Percentiles rank a stretch among this genome's conserved stretches.
These are phyloP conservation scores for Mediolabrus comicus DNA, from an alignment of 108 stramenopile species.

Conservation along the genomic window DNA sequence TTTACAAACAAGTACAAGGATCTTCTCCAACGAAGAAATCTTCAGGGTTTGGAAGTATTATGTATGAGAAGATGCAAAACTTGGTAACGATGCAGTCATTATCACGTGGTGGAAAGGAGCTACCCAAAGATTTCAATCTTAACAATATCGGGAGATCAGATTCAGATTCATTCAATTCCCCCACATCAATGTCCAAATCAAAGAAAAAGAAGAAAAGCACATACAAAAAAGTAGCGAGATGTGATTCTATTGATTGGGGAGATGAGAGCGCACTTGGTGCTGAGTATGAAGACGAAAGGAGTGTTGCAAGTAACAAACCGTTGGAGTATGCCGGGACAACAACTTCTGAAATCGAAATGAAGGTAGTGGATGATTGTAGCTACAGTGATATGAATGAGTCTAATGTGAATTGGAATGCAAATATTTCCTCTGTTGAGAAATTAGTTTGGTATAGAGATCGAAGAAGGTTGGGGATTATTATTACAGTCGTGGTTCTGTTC, in stretches of 20 bases:
- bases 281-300: background rate
- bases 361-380: constrained; percentile 21
- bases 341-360: background rate
- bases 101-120: background rate
- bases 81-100: constrained; percentile 2
- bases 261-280: constrained; percentile 31
- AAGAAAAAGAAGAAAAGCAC: background rate
- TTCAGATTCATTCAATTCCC: background rate
- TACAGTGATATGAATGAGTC: constrained; percentile 18
- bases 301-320: background rate
- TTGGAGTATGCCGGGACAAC: too few species aligned
- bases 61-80: constrained; percentile 17
- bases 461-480: background rate
- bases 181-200: background rate
- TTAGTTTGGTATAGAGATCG: constrained; percentile 14
- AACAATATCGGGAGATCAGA: constrained; percentile 11
- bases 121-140: constrained; percentile 23
- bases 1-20: constrained; percentile 9
- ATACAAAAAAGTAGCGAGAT: background rate
- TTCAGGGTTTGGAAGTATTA: background rate
- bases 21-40: background rate
- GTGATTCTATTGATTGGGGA: constrained; percentile 33
- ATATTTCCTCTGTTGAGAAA: constrained; percentile 9
- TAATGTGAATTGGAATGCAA: constrained; percentile 15
- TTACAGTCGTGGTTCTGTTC: background rate